Base-by-base conservation (phyloP, 2,329 filamentous ascomycete species). In the Elsinoe batatas region DNA sequence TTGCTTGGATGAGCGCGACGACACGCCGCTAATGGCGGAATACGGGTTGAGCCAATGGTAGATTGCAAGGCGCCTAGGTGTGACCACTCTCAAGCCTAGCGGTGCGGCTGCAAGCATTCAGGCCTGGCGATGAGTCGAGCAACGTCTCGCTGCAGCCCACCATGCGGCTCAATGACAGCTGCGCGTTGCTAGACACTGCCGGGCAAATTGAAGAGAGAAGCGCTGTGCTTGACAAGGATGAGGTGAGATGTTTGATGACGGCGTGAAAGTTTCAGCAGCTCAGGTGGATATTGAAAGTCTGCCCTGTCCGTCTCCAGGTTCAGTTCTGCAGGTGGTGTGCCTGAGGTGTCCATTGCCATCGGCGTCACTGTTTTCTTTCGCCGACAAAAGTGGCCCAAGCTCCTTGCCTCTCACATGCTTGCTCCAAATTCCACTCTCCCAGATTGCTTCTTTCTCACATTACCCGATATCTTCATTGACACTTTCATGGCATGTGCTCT, bases 51-150 rank as follows among this genome's bases (percentile, higher is more conserved):
- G 47, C 47, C 44, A 49, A 49, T 51, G 15, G 47, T 17, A 7
- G 47, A 12, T 18, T 13, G 30, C n/a, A 35, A 35, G 32, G 7
- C 13, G 47, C 47, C 32, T 51, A 38, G 33, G n/a, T 38, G 47
- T 51, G 35, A 51, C 32, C 47, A 51, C 30, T 51, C 47, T 51
- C 33, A 18, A 37, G 35, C 47, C 26, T 18, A 51, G 35, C 37
- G 35, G 47, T 51, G 17, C 47, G 33, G 32, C 47, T 51, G 47
- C 47, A 22, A 51, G 47, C 47, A 51, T 51, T 51, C 47, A 51
- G 47, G 47, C 47, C 32, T 37, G 15, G 26, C 26, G 20, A 33
- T 33, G 44, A 13, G 26, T 33, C 44, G 22, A 15, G 30, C 13
- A 33, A 20, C 15, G 8, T 22, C 12, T 18, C 40, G 40, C 40